These are phyloP conservation scores for Picochlorum sp. DNA, from an alignment of 139 green algal genomes.

Conservation along the genomic window DNA sequence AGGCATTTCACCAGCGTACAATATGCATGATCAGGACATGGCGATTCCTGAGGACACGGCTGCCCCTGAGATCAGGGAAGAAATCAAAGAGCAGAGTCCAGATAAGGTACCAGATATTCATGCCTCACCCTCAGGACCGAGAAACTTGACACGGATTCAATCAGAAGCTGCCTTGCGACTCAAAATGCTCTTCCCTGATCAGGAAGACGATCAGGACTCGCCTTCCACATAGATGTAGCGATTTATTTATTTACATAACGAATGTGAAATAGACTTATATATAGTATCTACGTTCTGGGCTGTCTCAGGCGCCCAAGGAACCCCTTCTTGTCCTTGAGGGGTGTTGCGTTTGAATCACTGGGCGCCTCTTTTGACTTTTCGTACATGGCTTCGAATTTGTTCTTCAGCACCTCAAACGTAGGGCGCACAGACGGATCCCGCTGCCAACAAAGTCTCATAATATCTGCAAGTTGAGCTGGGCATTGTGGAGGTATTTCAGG, in stretches of 20 bases:
- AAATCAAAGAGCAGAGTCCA: too few species aligned
- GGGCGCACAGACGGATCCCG: conserved; percentile 30
- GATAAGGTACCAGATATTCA: too few species aligned
- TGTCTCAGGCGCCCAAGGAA: not conserved
- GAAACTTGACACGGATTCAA: not conserved
- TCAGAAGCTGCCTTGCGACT: not conserved
- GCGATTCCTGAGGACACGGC: too few species aligned
- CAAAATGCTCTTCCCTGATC: not conserved
- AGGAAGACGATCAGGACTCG: not conserved
- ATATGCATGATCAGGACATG: too few species aligned
- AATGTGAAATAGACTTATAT: too few species aligned
- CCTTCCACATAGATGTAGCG: too few species aligned
- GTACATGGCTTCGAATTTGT: conserved; percentile 33
- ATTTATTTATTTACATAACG: too few species aligned
- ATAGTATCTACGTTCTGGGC: too few species aligned
- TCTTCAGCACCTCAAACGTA: conserved; percentile 44
- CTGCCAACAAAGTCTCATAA: conserved; percentile 81
- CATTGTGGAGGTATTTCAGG: conserved; percentile 61
- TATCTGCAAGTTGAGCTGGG: conserved; percentile 50
- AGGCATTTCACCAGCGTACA: too few species aligned
- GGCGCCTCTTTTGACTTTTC: conserved; percentile 37
- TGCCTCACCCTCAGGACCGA: not conserved
- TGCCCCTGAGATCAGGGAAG: too few species aligned
- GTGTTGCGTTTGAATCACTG: not conserved
- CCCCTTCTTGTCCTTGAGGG: not conserved